Evolutionary conservation across 192 early-diverging fungal species (phyloP).

Genomic region (Blastocladiella britannica): DNA sequence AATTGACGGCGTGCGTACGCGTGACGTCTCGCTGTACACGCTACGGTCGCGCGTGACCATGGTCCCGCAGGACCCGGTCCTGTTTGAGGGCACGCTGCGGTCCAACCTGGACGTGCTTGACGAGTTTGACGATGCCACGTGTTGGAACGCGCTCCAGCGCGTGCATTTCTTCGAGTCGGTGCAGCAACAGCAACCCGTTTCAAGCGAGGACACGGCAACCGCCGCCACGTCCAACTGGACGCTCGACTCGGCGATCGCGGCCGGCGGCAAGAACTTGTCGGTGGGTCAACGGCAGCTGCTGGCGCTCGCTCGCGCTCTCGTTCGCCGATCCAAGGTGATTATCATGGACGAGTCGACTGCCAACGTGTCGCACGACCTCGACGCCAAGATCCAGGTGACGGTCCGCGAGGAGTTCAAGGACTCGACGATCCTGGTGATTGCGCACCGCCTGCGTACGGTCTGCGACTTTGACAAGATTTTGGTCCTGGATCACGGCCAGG

Average conservation of each 20-base stretch:
- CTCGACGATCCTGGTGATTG: slow-evolving; percentile 65
- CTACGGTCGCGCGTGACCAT: slow-evolving; percentile 60
- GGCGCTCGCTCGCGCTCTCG: slow-evolving; percentile 55
- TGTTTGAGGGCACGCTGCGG: slow-evolving; percentile 60
- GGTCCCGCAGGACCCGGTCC: slow-evolving; percentile 78
- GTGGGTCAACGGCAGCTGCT: slow-evolving; percentile 62
- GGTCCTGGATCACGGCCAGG: slow-evolving; percentile 52
- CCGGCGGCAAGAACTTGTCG: slow-evolving; percentile 62
- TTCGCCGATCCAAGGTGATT: slow-evolving; percentile 42
- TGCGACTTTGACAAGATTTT: slow-evolving; percentile 65
- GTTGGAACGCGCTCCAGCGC: slow-evolving; percentile 55
- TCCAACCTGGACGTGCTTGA: slow-evolving; percentile 79
- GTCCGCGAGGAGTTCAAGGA: slow-evolving; percentile 56
- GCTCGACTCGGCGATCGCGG: slow-evolving; percentile 59
- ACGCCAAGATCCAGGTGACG: slow-evolving; percentile 64
- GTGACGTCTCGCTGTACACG: slow-evolving; percentile 49
- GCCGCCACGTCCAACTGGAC: slow-evolving; percentile 6
- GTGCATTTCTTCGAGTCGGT: slow-evolving; percentile 22
- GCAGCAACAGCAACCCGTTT: neutral
- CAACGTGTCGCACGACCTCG: slow-evolving; percentile 65
- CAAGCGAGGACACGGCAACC: neutral
- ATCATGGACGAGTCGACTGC: slow-evolving; percentile 82
- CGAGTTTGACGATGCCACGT: slow-evolving; percentile 47
- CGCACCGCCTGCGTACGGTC: slow-evolving; percentile 68
- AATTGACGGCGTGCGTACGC: slow-evolving; percentile 57